phyloP scores from a whole-genome alignment of 805 yeast species.

The Kodamaea sagamina region DNA sequence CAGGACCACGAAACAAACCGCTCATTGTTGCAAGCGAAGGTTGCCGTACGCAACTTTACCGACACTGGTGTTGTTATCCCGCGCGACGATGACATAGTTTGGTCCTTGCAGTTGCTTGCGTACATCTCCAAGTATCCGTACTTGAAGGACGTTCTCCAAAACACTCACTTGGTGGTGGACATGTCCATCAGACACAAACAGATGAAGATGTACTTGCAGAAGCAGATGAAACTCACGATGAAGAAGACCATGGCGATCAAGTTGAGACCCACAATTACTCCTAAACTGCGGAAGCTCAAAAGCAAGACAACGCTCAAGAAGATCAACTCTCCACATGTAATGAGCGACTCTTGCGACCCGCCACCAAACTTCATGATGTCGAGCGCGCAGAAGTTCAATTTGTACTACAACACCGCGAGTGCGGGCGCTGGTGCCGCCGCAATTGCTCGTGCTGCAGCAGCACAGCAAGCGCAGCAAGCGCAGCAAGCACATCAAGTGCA shows the following conservation, averaged over 20 bases:
- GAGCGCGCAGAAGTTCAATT: constrained; percentile 32
- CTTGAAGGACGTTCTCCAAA: constrained; percentile 71
- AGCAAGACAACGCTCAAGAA: constrained; percentile 5
- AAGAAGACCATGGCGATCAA: constrained; percentile 32
- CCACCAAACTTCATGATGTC: constrained; percentile 4
- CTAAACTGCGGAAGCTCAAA: constrained; percentile 32
- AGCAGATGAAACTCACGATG: constrained; percentile 35
- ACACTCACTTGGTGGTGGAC: constrained; percentile 71
- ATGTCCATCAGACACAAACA: constrained; percentile 51
- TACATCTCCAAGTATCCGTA: constrained; percentile 89
- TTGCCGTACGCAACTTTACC: constrained; percentile 41
- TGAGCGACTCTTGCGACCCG: constrained; percentile 27
- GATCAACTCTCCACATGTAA: constrained; percentile 40
- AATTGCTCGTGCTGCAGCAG: neutral
- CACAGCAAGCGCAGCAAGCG: neutral
- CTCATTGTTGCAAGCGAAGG: constrained; percentile 29
- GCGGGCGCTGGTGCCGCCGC: neutral
- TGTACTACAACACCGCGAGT: constrained; percentile 21
- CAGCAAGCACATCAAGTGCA: no score
- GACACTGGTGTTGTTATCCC: constrained; percentile 79
- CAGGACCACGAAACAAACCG: constrained; percentile 36
- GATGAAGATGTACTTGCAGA: constrained; percentile 36
- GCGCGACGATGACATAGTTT: constrained; percentile 87
- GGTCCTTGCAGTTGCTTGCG: constrained; percentile 91
- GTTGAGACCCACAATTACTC: constrained; percentile 35